Evolutionary conservation across 768 basidiomycete genomes (phyloP), one percentile per base, ranked within the genome.

Genomic region (Galerina marginata): DNA sequence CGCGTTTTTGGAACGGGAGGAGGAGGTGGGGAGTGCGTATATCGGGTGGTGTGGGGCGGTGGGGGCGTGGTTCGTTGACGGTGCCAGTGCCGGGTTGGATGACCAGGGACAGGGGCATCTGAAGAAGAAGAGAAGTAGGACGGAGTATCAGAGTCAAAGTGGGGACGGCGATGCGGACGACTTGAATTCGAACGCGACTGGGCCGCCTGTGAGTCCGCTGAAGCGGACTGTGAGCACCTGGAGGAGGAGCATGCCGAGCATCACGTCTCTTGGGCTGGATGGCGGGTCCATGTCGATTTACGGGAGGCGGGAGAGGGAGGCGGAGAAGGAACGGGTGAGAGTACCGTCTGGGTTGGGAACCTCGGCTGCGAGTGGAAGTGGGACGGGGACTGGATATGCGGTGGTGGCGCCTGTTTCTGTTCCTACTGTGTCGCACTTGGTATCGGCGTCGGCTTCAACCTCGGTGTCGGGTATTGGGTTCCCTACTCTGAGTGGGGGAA

Each of bases 41-140:
- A 81, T 86, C 39, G 76, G 79, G 4, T 91, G 88, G 87, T 87
- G 84, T 56, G 77, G 78, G 23, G 77, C 81, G 20, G 84, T 85
- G 1, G 87, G 84, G 65, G 66, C 64, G 0, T 82, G 83, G 72
- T 84, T 84, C 58, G 66, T 65, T 3, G 52, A 61, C 39, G 37
- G 44, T 37, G 59, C 38, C 1, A 52, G 42, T 20, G 37, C 37
- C 10, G 53, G 39, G 5, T 46, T 36, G 56, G 60, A 62, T 20
- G 56, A 59, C 7, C 26, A 2, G 39, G 47, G 40, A 9, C 48
- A 46, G 25, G 47, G 25, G 12, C 29, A 44, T 42, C 29, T 59
- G 39, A 50, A 40, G 63, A 46, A 38, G 56, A 61, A 44, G 25
- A 46, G 43, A 58, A 59, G 29, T 23, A 48, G 52, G 44, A 42